Evolutionary conservation across 164 flowering plant species (phyloP).

Genomic region (Liquidambar formosana): DNA sequence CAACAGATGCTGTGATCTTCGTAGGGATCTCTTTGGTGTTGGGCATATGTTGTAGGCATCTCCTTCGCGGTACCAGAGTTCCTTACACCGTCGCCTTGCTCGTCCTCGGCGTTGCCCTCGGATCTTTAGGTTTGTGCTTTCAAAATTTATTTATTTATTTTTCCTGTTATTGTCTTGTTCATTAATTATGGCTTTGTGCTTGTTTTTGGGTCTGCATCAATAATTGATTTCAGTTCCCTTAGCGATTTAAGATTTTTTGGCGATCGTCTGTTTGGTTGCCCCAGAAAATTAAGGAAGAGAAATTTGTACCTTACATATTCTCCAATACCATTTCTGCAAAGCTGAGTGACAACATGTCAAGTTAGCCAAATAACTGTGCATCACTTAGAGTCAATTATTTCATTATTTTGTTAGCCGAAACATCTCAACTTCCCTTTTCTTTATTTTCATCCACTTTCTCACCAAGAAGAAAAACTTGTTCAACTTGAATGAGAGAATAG

Average conservation of each 20-base stretch:
- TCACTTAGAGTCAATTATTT: too few relatives aligned
- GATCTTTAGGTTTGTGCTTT: slow-evolving; percentile 63
- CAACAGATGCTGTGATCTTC: slow-evolving; percentile 70
- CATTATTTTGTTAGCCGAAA: too few relatives aligned
- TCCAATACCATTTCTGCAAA: too few relatives aligned
- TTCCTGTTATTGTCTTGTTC: not conserved
- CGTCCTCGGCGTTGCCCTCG: slow-evolving; percentile 76
- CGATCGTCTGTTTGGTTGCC: not conserved
- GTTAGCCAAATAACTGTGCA: too few relatives aligned
- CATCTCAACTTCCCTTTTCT: too few relatives aligned
- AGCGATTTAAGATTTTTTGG: not conserved
- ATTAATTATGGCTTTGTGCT: not conserved
- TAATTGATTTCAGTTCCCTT: too few relatives aligned
- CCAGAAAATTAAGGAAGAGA: too few relatives aligned
- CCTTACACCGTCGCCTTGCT: slow-evolving; percentile 94
- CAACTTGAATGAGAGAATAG: too few relatives aligned
- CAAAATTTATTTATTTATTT: not conserved
- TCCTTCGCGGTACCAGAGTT: slow-evolving; percentile 80
- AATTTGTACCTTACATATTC: too few relatives aligned
- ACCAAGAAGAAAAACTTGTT: too few relatives aligned
- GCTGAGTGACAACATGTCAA: too few relatives aligned
- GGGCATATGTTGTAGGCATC: slow-evolving; percentile 80
- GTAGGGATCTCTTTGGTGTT: slow-evolving; percentile 66
- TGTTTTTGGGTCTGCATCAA: not conserved
- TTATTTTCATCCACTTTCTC: too few relatives aligned